A percentile compares a stretch with the other conserved stretches of the same genome.
Conservation (phyloP, 768 basidiomycete genomes). For the Mycena rebaudengoi region DNA sequence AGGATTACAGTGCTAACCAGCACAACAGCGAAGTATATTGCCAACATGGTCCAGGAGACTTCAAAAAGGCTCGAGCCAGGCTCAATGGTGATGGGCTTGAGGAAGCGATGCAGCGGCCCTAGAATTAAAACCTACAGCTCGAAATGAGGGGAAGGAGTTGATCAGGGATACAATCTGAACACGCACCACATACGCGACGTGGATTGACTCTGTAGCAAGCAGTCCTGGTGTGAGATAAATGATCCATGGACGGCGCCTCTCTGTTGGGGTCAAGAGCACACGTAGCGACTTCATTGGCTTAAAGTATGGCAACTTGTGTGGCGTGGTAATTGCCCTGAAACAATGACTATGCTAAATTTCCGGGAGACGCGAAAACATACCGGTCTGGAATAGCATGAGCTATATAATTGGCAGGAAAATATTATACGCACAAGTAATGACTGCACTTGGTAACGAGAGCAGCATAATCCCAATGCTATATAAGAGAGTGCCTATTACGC, state of each 20-base stretch:
- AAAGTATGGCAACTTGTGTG: constrained; percentile 76
- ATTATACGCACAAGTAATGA: constrained; percentile 66
- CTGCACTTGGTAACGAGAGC: constrained; percentile 70
- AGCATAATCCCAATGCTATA: constrained; percentile 75
- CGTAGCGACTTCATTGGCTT: constrained; percentile 66
- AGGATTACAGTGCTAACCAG: constrained; percentile 65
- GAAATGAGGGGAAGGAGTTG: not conserved
- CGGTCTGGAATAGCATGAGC: constrained; percentile 18
- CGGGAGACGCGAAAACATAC: not conserved
- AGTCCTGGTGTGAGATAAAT: constrained; percentile 82
- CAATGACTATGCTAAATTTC: not conserved
- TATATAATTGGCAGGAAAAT: not conserved
- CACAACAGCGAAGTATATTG: constrained; percentile 65
- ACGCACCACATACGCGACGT: constrained; percentile 54
- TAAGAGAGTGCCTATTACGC: constrained; percentile 65
- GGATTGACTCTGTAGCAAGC: constrained; percentile 64
- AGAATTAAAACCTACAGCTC: constrained; percentile 41
- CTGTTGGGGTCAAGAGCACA: constrained; percentile 81
- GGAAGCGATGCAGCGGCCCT: constrained; percentile 54
- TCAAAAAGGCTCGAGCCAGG: constrained; percentile 45
- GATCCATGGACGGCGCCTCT: constrained; percentile 80
- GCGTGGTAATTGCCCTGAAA: constrained; percentile 81
- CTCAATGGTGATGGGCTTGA: constrained; percentile 51
- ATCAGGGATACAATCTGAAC: not conserved
- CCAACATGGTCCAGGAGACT: constrained; percentile 58